Evolutionary conservation across 2,329 filamentous ascomycete genomes (phyloP).

Genomic region (Cordyceps sp.): DNA sequence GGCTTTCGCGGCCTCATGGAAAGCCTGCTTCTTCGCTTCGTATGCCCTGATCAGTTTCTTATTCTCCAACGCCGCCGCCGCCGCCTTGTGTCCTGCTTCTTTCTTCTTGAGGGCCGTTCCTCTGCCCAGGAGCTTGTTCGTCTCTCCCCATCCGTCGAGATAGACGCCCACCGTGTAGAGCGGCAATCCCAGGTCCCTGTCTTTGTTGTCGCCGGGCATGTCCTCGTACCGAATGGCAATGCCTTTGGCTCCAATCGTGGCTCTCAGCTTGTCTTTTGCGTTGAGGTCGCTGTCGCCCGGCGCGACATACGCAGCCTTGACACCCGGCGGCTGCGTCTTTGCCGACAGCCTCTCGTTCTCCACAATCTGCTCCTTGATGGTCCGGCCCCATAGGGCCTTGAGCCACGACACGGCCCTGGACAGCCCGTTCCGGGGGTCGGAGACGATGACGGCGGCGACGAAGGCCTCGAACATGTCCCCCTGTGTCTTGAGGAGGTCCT

Average conservation of each 20-base stretch:
- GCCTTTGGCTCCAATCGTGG: slow-evolving; percentile 34
- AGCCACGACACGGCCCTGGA: slow-evolving; percentile 52
- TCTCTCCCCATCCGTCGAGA: slow-evolving; percentile 53
- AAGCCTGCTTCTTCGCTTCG: slow-evolving; percentile 28
- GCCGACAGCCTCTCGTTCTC: slow-evolving; percentile 6
- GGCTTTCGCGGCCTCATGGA: slow-evolving; percentile 14
- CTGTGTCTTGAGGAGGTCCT: slow-evolving; percentile 52
- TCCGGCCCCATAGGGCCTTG: slow-evolving; percentile 54
- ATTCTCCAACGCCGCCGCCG: slow-evolving; percentile 44
- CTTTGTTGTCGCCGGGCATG: slow-evolving; percentile 31
- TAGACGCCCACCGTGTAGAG: slow-evolving; percentile 48
- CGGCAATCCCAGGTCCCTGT: slow-evolving; percentile 34
- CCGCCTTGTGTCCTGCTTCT: slow-evolving; percentile 53
- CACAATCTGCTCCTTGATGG: slow-evolving; percentile 37
- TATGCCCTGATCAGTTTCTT: slow-evolving; percentile 43
- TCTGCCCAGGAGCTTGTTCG: slow-evolving; percentile 40
- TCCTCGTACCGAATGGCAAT: slow-evolving; percentile 46
- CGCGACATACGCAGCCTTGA: background rate
- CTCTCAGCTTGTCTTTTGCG: slow-evolving; percentile 15
- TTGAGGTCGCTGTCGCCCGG: slow-evolving; percentile 1
- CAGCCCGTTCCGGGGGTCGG: slow-evolving; percentile 47
- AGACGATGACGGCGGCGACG: slow-evolving; percentile 60
- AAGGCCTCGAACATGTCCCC: slow-evolving; percentile 89
- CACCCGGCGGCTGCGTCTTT: background rate
- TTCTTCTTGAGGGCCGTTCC: slow-evolving; percentile 51